phyloP scores from a whole-genome alignment of 768 basidiomycete genomes.

The Epithele typhae region DNA sequence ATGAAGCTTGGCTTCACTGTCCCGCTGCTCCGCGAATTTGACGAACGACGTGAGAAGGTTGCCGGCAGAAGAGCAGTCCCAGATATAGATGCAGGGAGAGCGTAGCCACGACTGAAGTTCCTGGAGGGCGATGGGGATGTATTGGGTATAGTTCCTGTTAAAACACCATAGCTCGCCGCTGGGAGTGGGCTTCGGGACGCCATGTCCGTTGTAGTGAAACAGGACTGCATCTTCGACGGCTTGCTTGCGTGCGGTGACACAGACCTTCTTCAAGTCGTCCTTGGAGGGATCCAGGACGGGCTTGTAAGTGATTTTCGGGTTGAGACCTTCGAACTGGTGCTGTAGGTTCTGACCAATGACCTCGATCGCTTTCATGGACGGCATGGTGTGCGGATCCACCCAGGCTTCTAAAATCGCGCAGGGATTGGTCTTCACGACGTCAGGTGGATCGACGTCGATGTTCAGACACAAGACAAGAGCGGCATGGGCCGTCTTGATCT shows the following conservation, averaged over 20 bases:
- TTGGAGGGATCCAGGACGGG: slow-evolving; percentile 92
- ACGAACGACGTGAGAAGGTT: slow-evolving; percentile 90
- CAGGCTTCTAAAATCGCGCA: slow-evolving; percentile 95
- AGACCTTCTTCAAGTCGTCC: slow-evolving; percentile 89
- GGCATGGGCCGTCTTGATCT: slow-evolving; percentile 89
- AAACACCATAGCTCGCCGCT: slow-evolving; percentile 99
- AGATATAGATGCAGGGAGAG: slow-evolving; percentile 94
- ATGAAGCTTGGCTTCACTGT: slow-evolving; percentile 59
- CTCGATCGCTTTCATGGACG: slow-evolving; percentile 89
- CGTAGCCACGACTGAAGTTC: slow-evolving; percentile 94
- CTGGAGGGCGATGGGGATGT: slow-evolving; percentile 92
- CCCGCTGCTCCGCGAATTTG: slow-evolving; percentile 67
- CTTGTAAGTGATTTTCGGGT: slow-evolving; percentile 92
- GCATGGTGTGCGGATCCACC: slow-evolving; percentile 93
- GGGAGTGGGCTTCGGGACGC: slow-evolving; percentile 93
- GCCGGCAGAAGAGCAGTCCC: slow-evolving; percentile 99
- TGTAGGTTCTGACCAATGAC: slow-evolving; percentile 90
- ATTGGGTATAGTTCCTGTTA: slow-evolving; percentile 95
- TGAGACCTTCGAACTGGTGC: slow-evolving; percentile 94
- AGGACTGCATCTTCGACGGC: slow-evolving; percentile 92
- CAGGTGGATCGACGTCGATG: slow-evolving; percentile 97
- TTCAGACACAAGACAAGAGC: slow-evolving; percentile 90
- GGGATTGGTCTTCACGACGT: slow-evolving; percentile 94
- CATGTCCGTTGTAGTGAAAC: slow-evolving; percentile 98
- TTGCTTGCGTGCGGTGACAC: slow-evolving; percentile 73